Base-by-base conservation (phyloP, 352 stramenopile genomes). In the Phytophthora pistaciae region DNA sequence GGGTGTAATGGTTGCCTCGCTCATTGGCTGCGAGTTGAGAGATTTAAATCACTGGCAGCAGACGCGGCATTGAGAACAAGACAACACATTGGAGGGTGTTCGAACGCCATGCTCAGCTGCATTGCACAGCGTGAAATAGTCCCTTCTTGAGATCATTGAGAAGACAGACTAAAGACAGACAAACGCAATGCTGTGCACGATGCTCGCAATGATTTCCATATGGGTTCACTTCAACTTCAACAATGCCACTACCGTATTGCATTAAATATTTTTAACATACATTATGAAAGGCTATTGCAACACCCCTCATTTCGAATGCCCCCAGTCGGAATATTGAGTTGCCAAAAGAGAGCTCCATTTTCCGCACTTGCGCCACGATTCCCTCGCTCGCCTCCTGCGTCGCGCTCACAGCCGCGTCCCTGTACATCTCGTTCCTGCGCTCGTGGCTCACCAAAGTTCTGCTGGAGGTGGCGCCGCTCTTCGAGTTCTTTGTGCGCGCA, bases 361-460 rank as follows among this genome's bases (percentile, higher is more conserved):
- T 44, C 36, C 36, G 1, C 36, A 44, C 36, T 44, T 44, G 29
- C 49, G 16, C 52, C 56, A 78, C 70, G 42, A 78, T 78, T 68
- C 27, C 63, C 20, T 63, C 60, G 10, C 52, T 78, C n/a, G 52
- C 36, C n/a, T 16, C 68, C 20, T 71, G 61, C 66, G 56, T 75
- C 40, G 67, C 55, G 53, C 60, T 79, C 58, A 40, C 72, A 27
- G 74, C 62, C 60, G 55, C 66, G 46, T 78, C 74, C 63, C 42
- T 82, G 27, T 81, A 79, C 56, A 72, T 79, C 36, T 82, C 74
- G 18, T 74, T 77, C 66, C 66, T 72, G 40, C 70, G 74, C 25
- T 38, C 69, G 71, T 72, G 71, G 62, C 66, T 82, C 29, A 68
- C 42, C 1, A 56, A 23, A 48, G 33, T 79, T 23, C 52, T 82